phyloP scores from a whole-genome alignment of 2,329 filamentous ascomycete species.

The Aschersonia sp. region DNA sequence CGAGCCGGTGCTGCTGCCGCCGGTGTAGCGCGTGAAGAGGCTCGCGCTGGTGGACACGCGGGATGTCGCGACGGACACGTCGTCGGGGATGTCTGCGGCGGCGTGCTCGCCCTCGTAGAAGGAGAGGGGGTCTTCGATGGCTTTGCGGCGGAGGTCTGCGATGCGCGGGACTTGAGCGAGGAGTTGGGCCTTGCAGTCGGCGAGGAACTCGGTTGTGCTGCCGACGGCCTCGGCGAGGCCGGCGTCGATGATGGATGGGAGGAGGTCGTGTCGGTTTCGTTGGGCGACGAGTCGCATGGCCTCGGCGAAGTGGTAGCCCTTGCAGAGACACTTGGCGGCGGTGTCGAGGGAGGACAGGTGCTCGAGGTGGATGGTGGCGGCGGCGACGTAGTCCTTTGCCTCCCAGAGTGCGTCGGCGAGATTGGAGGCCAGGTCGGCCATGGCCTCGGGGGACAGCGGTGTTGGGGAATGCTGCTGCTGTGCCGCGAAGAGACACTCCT shows the following conservation, averaged over 20 bases:
- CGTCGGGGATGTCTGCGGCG: constrained; percentile 68
- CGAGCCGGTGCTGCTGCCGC: constrained; percentile 54
- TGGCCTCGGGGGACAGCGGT: constrained; percentile 42
- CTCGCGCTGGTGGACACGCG: constrained; percentile 71
- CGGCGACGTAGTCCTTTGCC: constrained; percentile 68
- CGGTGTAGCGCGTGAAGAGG: constrained; percentile 86
- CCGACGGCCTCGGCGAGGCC: constrained; percentile 71
- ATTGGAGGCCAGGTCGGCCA: constrained; percentile 53
- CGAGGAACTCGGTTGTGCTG: constrained; percentile 76
- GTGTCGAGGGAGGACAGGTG: constrained; percentile 60
- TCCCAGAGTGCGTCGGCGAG: constrained; percentile 72
- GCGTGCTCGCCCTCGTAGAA: constrained; percentile 71
- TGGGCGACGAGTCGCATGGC: constrained; percentile 66
- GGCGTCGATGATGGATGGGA: constrained; percentile 56
- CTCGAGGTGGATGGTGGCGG: constrained; percentile 68
- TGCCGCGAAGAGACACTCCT: constrained; percentile 74
- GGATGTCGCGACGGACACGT: constrained; percentile 76
- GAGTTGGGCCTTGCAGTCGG: constrained; percentile 82
- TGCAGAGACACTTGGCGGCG: constrained; percentile 69
- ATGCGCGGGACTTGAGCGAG: constrained; percentile 76
- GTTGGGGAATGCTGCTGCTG: constrained; percentile 45
- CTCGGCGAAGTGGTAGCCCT: constrained; percentile 74
- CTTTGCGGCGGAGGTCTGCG: constrained; percentile 65
- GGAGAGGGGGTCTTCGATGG: constrained; percentile 69
- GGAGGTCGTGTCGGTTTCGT: constrained; percentile 43